Percentiles rank a stretch among this genome's conserved stretches.
phyloP scores from a whole-genome alignment of 441 rosid species.

The Iberis amara region DNA sequence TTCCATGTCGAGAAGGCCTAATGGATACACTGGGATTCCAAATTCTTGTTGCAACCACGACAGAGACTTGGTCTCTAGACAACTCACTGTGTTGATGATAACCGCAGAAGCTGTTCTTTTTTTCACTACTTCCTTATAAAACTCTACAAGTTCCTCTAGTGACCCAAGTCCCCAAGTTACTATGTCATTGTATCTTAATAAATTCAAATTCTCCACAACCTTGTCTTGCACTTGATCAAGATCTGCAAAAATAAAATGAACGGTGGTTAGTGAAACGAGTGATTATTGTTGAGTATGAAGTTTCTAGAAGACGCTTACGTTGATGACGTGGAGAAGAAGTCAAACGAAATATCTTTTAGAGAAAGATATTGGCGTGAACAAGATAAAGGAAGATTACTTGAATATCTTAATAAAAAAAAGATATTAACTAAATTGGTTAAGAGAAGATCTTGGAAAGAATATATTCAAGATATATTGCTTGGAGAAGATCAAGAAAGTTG shows the following conservation, averaged over 20 bases:
- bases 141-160: constrained; percentile 1
- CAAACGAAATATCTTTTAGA: too few species aligned
- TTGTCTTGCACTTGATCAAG: constrained; percentile 1
- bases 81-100: constrained; percentile 29
- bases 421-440: too few species aligned
- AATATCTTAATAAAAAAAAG: too few species aligned
- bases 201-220: constrained; percentile 16
- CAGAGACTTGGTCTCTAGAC: constrained; percentile 27
- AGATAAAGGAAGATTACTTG: too few species aligned
- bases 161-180: neutral
- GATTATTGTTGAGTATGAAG: too few species aligned
- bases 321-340: too few species aligned
- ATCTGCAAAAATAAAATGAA: constrained; percentile 13
- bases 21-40: constrained; percentile 29
- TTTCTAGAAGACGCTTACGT: neutral
- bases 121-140: neutral
- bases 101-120: constrained; percentile 24
- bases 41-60: constrained; percentile 18
- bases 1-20: constrained; percentile 39
- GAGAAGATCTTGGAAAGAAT: too few species aligned
- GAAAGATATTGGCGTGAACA: too few species aligned
- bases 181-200: constrained; percentile 26
- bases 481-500: too few species aligned
- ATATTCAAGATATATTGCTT: too few species aligned
- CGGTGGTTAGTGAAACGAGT: too few species aligned